Conservation (phyloP, 768 basidiomycete genomes). For the Coprinopsis sp. region DNA sequence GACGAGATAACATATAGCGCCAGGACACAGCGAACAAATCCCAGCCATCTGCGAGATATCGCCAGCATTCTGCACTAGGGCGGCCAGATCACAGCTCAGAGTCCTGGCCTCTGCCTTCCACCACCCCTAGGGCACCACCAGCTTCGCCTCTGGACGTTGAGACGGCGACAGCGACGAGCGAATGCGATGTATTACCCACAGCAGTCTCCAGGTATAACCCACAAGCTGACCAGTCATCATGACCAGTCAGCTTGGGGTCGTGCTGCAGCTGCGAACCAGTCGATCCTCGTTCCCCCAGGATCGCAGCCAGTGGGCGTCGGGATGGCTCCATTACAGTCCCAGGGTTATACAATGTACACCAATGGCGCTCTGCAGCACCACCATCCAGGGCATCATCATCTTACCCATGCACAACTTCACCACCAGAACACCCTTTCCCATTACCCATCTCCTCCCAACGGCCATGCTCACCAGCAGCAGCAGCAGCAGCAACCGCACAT, state of each 20-base stretch:
- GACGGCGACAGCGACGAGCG: conserved; percentile 16
- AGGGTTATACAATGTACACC: conserved; percentile 72
- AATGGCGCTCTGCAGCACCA: conserved; percentile 66
- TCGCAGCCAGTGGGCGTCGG: conserved; percentile 49
- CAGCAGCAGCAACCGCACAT: conserved; percentile 22
- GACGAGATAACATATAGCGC: conserved; percentile 12
- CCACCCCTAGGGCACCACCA: conserved; percentile 12
- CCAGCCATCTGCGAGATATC: background rate
- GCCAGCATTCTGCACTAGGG: conserved; percentile 1
- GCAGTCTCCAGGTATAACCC: conserved; percentile 75
- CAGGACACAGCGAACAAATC: conserved; percentile 13
- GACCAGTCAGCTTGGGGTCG: conserved; percentile 74
- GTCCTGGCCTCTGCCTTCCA: conserved; percentile 7
- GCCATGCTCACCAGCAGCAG: conserved; percentile 54
- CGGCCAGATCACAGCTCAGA: conserved; percentile 7
- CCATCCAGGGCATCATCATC: conserved; percentile 51
- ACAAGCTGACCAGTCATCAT: conserved; percentile 71
- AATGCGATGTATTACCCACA: conserved; percentile 81
- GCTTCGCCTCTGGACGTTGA: conserved; percentile 15
- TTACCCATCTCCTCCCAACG: conserved; percentile 75
- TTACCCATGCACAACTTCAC: conserved; percentile 56
- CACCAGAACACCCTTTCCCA: conserved; percentile 79
- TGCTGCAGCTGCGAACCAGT: conserved; percentile 20
- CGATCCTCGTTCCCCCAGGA: conserved; percentile 43
- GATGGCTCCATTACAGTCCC: conserved; percentile 59